Evolutionary conservation across 2,329 filamentous ascomycete genomes (phyloP).

Genomic region (Phoma herbarum): DNA sequence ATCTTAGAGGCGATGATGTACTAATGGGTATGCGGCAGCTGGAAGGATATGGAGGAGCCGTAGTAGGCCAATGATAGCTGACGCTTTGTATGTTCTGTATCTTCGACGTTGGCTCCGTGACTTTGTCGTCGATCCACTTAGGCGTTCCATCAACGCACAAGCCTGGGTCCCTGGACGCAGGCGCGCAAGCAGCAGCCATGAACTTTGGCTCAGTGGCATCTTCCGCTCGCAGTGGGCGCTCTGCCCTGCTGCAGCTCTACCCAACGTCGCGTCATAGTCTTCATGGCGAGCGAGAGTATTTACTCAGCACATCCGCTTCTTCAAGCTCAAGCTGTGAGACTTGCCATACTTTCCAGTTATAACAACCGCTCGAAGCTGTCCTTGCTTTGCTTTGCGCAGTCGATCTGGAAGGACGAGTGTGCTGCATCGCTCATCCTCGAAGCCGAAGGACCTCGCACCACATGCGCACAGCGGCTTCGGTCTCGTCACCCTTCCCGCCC

Average conservation of each 20-base stretch:
- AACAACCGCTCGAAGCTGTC: not conserved
- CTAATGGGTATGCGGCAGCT: constrained; percentile 12
- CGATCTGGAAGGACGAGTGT: not conserved
- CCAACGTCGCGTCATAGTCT: not conserved
- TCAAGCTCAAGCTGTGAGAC: not conserved
- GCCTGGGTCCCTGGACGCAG: not conserved
- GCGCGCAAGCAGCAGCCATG: not conserved
- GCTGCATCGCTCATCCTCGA: constrained; percentile 27
- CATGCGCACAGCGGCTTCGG: constrained; percentile 39
- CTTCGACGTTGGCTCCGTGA: not conserved
- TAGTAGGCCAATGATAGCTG: constrained; percentile 9
- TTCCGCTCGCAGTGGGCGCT: not conserved
- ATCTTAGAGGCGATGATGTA: constrained; percentile 16
- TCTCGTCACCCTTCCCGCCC: constrained; percentile 17
- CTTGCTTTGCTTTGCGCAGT: not conserved
- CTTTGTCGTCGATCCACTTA: not conserved
- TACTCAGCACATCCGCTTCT: not conserved
- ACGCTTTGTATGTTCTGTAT: not conserved
- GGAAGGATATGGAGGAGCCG: not conserved
- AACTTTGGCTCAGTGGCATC: not conserved
- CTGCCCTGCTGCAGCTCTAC: not conserved
- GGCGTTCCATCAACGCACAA: not conserved
- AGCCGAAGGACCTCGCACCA: constrained; percentile 47
- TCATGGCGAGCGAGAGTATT: not conserved
- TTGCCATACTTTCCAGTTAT: not conserved